Evolutionary conservation across 108 stramenopile species (phyloP), one percentile per base, ranked within the genome.

Genomic region (Fragilaria radians): DNA sequence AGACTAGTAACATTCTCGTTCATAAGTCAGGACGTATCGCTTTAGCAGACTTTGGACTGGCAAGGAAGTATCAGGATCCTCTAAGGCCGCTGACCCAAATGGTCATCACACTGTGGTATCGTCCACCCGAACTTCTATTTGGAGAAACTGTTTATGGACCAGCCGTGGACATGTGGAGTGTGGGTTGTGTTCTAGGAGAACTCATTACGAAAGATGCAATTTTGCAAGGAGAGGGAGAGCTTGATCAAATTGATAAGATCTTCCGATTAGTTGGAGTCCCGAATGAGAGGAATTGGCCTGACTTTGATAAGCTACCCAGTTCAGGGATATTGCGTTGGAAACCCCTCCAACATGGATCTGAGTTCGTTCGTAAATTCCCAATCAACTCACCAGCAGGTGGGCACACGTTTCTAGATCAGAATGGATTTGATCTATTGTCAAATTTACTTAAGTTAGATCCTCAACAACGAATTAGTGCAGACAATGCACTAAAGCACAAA

Each of bases 151-250:
- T 54, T 11, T 97, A 97, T 74, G 88, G 88, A 27, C 79, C 90
- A 23, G 80, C 77, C 11, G 79, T 97, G 5, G 96, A 97, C 65
- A 81, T 95, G 63, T 97, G 96, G 96, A 93, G 81, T 52, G 61
- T 97, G 24, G 97, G 99, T 1, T 99, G 99, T 59, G 96, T 98
- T 52, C 95, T 98, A 72, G 97, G 95, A 0, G 99, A 98, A 73
- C 71, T 98, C 28, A 75, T 98, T 26, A 76, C 80, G 22, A 85
- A 93, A 54, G 73, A 79, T n/a, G 92, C 95, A 4, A 78, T 97
- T 11, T 73, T 99, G 62, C 86, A 93, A 47, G 97, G 98, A 29
- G 74, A 92, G 60, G 93, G 95, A 14, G 94, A 96, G 66, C 62
- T 98, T 46, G 95, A 99, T 64, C 98, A 99, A 75, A 86, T 99